Evolutionary conservation across 371 early-diverging fungal species (phyloP).

Genomic region (Mucor saturninus): DNA sequence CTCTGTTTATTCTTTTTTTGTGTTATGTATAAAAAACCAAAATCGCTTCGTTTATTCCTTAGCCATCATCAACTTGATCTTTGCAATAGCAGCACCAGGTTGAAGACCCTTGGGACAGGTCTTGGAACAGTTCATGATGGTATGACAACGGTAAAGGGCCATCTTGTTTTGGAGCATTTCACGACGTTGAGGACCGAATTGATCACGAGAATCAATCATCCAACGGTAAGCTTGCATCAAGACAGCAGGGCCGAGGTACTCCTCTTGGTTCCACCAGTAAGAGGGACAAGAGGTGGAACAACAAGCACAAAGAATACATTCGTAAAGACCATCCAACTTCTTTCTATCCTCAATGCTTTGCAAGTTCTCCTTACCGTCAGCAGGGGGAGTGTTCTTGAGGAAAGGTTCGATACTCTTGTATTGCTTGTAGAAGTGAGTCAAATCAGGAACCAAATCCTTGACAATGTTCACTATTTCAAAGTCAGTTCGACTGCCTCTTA

Average conservation of each 20-base stretch:
- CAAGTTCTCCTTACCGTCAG: constrained; percentile 82
- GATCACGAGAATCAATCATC: constrained; percentile 97
- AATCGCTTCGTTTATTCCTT: constrained; percentile 57
- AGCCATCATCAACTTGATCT: constrained; percentile 95
- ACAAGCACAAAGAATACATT: constrained; percentile 98
- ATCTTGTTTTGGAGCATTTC: constrained; percentile 92
- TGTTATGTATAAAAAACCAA: background rate
- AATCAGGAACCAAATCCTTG: constrained; percentile 89
- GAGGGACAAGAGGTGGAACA: constrained; percentile 96
- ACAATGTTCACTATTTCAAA: constrained; percentile 71
- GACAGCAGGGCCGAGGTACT: constrained; percentile 95
- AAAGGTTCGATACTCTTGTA: constrained; percentile 96
- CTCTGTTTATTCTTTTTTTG: background rate
- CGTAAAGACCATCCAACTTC: constrained; percentile 97
- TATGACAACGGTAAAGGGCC: constrained; percentile 97
- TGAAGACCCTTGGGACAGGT: constrained; percentile 98
- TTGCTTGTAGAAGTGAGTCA: constrained; percentile 96
- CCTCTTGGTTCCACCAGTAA: constrained; percentile 97
- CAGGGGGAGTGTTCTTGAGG: constrained; percentile 78
- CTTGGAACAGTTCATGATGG: constrained; percentile 97
- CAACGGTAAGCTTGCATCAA: constrained; percentile 98
- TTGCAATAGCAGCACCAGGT: constrained; percentile 93
- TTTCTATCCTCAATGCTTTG: constrained; percentile 92
- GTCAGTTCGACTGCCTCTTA: background rate
- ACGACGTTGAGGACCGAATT: constrained; percentile 88